A percentile compares a stretch with the other conserved stretches of the same genome.
phyloP scores from a whole-genome alignment of 2,329 filamentous ascomycete genomes.

The Fusarium sp. region DNA sequence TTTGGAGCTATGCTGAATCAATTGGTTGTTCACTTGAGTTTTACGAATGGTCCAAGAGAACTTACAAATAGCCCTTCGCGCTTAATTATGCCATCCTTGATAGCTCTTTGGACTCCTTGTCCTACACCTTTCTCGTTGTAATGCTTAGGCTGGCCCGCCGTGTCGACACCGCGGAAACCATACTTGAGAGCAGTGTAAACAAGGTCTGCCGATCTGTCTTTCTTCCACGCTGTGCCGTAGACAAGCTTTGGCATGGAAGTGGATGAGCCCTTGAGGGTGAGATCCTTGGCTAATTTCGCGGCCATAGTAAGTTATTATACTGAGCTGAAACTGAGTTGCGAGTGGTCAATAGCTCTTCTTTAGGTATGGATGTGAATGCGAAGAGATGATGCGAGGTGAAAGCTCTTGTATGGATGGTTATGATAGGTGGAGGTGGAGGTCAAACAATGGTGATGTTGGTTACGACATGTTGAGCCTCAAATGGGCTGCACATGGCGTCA shows the following conservation, averaged over 20 bases:
- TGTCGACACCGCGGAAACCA: slow-evolving; percentile 81
- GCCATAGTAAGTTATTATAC: slow-evolving; percentile 4
- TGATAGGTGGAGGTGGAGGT: not conserved
- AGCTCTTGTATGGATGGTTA: not conserved
- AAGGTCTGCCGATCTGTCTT: slow-evolving; percentile 71
- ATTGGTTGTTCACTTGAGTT: not conserved
- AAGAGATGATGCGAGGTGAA: not conserved
- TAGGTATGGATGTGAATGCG: not conserved
- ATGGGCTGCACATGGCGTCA: slow-evolving; percentile 10
- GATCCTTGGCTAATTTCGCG: slow-evolving; percentile 48
- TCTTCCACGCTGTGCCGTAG: slow-evolving; percentile 91
- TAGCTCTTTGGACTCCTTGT: slow-evolving; percentile 70
- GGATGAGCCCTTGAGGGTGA: slow-evolving; percentile 47
- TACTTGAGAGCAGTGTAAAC: slow-evolving; percentile 74
- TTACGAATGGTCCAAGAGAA: not conserved
- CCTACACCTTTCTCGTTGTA: slow-evolving; percentile 80
- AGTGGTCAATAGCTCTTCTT: not conserved
- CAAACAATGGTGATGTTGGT: slow-evolving; percentile 1
- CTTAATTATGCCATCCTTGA: slow-evolving; percentile 67
- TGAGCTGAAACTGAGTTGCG: not conserved
- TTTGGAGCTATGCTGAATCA: slow-evolving; percentile 70
- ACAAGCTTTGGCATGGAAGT: slow-evolving; percentile 65
- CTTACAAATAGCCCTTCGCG: slow-evolving; percentile 71
- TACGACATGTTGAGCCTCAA: slow-evolving; percentile 32
- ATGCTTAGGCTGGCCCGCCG: slow-evolving; percentile 81